Percentiles rank a stretch among this genome's conserved stretches.
phyloP scores from a whole-genome alignment of 1,284 basidiomycete species.

The Ceratorhiza oryzae-sativae region DNA sequence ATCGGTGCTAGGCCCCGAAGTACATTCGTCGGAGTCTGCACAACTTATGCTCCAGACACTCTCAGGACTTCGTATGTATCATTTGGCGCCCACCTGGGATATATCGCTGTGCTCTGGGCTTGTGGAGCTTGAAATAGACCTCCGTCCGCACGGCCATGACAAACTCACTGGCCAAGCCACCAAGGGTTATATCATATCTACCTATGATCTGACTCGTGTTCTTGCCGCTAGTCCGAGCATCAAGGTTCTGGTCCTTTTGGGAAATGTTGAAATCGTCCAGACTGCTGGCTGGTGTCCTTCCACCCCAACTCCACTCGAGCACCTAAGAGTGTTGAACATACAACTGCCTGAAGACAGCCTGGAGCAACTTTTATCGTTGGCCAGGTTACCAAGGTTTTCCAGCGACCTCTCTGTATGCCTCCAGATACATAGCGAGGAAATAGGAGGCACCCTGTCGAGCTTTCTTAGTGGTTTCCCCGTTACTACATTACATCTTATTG shows the following conservation, averaged over 20 bases:
- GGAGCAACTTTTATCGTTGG: neutral
- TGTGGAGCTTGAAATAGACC: neutral
- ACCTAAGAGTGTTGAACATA: neutral
- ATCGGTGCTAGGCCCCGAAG: neutral
- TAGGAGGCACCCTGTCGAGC: neutral
- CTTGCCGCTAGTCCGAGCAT: neutral
- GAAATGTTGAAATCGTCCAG: neutral
- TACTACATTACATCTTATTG: neutral
- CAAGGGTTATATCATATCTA: neutral
- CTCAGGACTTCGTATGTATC: neutral
- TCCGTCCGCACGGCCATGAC: neutral
- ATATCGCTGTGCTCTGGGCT: conserved; percentile 6
- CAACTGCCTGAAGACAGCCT: neutral
- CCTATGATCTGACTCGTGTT: neutral
- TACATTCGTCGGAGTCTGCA: neutral
- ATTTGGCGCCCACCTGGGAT: neutral
- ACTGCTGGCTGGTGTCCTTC: neutral
- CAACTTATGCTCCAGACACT: neutral
- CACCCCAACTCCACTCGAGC: neutral
- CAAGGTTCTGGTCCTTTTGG: neutral
- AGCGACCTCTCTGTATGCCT: neutral
- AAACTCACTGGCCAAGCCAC: no score
- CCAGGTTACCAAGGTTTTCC: neutral
- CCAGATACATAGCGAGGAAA: neutral
- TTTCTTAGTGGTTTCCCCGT: neutral